A percentile compares a stretch with the other conserved stretches of the same genome.
Conservation (phyloP, 2,329 filamentous ascomycete species). For the Bisporella sp. region DNA sequence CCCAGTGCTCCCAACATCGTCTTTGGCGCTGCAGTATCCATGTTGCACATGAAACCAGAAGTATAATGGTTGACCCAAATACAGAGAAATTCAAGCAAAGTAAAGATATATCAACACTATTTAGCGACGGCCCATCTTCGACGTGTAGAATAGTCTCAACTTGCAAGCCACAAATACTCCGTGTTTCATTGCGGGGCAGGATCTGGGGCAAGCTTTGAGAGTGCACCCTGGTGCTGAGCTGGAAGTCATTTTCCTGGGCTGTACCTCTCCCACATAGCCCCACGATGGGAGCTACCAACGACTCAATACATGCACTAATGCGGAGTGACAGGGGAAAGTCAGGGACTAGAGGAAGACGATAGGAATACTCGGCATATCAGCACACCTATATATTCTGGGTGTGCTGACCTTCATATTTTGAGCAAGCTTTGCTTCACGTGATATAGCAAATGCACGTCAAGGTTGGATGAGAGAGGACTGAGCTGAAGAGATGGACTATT, state of each 20-base stretch:
- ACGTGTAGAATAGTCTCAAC: neutral
- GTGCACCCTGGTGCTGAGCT: neutral
- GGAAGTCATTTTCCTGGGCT: neutral
- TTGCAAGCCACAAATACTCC: neutral
- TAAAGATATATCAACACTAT: neutral
- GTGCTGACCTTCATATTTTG: conserved; percentile 4
- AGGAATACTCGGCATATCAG: conserved; percentile 7
- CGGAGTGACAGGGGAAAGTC: too few species aligned
- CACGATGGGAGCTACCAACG: too few species aligned
- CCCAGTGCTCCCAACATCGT: conserved; percentile 5
- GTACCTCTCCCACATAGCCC: too few species aligned
- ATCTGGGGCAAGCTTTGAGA: neutral
- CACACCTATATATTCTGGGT: conserved; percentile 7
- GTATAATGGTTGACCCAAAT: neutral
- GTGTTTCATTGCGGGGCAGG: neutral
- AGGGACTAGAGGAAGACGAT: neutral
- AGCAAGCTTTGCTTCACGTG: neutral
- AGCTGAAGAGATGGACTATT: too few species aligned
- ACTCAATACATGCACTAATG: too few species aligned
- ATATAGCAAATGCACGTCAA: neutral
- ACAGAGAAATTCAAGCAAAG: neutral
- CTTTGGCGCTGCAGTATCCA: conserved; percentile 5
- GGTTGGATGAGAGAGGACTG: too few species aligned
- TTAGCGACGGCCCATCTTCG: neutral
- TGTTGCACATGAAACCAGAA: neutral